phyloP scores from a whole-genome alignment of 495 filamentous ascomycete genomes.

The Daldinia decipiens region DNA sequence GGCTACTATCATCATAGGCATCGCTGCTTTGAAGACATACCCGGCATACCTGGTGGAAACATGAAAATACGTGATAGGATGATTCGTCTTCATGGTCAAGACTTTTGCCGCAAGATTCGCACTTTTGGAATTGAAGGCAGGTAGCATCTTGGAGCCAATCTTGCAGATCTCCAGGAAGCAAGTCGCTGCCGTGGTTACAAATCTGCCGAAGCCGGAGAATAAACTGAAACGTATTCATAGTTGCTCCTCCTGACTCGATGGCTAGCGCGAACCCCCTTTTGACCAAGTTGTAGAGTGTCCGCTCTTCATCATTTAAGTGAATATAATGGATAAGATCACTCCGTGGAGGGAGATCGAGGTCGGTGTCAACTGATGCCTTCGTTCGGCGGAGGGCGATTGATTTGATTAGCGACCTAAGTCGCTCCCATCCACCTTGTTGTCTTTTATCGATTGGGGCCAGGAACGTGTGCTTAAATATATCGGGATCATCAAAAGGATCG shows the following conservation, averaged over 20 bases:
- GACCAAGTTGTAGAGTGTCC: slow-evolving; percentile 9
- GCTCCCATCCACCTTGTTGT: slow-evolving; percentile 10
- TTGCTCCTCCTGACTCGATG: slow-evolving; percentile 9
- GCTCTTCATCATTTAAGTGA: slow-evolving; percentile 16
- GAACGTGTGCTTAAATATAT: slow-evolving; percentile 38
- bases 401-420: slow-evolving; percentile 38
- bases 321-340: slow-evolving; percentile 19
- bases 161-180: slow-evolving; percentile 20
- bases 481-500: slow-evolving; percentile 48
- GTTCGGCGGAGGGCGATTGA: slow-evolving; percentile 49
- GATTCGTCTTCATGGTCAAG: slow-evolving; percentile 11
- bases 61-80: slow-evolving; percentile 3
- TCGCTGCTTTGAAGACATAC: background rate
- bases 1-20: background rate
- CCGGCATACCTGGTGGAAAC: slow-evolving; percentile 27
- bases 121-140: background rate
- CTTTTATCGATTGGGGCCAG: background rate
- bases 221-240: slow-evolving; percentile 31
- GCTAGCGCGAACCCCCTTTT: slow-evolving; percentile 14
- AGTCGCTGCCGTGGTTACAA: slow-evolving; percentile 28
- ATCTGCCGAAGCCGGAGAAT: slow-evolving; percentile 36
- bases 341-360: slow-evolving; percentile 49
- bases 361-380: slow-evolving; percentile 39
- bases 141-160: slow-evolving; percentile 13
- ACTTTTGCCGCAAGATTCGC: slow-evolving; percentile 10